Evolutionary conservation across 2,329 filamentous ascomycete species (phyloP).

Genomic region (Epichloe glyceriae): DNA sequence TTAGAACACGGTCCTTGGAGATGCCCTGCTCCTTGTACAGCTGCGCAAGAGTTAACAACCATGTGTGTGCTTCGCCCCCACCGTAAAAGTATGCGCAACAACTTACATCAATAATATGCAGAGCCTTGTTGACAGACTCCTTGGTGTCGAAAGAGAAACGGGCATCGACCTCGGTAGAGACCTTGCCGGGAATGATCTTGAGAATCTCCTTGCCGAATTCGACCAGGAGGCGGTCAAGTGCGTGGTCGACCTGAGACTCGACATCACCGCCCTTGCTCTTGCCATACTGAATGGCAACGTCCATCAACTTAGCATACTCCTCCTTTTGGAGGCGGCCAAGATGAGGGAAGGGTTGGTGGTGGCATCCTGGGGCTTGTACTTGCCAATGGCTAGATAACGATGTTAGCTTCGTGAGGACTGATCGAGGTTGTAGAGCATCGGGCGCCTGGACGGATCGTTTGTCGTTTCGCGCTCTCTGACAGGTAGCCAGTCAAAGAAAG

Average conservation of each 20-base stretch:
- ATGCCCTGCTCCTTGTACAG: slow-evolving; percentile 91
- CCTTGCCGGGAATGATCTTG: slow-evolving; percentile 92
- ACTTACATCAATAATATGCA: slow-evolving; percentile 86
- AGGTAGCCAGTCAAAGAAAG: neutral
- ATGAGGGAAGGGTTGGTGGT: slow-evolving; percentile 99
- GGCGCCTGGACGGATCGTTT: neutral
- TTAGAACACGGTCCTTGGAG: slow-evolving; percentile 84
- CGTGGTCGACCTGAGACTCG: slow-evolving; percentile 75
- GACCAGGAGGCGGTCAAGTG: slow-evolving; percentile 87
- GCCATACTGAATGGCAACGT: slow-evolving; percentile 71
- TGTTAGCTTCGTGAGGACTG: slow-evolving; percentile 12
- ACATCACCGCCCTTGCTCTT: slow-evolving; percentile 59
- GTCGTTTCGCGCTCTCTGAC: neutral
- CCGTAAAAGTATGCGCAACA: neutral
- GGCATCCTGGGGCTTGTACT: slow-evolving; percentile 99
- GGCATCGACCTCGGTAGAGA: slow-evolving; percentile 97
- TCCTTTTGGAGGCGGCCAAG: slow-evolving; percentile 95
- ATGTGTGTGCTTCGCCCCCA: neutral
- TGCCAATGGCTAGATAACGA: slow-evolving; percentile 66
- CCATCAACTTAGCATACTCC: slow-evolving; percentile 88
- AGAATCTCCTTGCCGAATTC: slow-evolving; percentile 98
- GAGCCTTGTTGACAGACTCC: slow-evolving; percentile 85
- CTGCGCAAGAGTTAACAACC: slow-evolving; percentile 30
- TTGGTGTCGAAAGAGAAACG: slow-evolving; percentile 91
- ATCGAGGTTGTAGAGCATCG: no score